Base-by-base conservation (phyloP, 176 grass and related monocot genomes). In the Urochloa ruziziensis region DNA sequence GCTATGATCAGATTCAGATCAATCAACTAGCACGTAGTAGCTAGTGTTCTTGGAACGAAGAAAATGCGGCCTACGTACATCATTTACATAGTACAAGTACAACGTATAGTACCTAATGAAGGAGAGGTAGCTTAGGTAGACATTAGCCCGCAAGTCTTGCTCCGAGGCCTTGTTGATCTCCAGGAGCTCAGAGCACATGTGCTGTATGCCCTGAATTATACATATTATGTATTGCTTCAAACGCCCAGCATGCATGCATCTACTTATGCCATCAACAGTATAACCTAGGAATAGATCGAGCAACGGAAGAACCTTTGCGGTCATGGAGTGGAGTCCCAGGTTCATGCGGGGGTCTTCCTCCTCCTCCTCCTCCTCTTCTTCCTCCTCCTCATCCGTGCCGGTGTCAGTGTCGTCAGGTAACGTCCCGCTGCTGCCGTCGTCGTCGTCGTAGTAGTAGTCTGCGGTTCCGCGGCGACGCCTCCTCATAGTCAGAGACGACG, bases 151-250 rank as follows among this genome's bases (percentile, higher is more conserved):
- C 28, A 93, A 93, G 52, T 90, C 92, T 19, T 91, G 80, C 80
- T 91, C 82, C 6, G 92, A 94, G 29, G 78, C 80, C 76, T 86
- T 86, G 47, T 91, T 91, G 85, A 94, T 80, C 28, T 91, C 88
- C 48, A 88, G 83, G 62, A 94, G 86, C 75, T 94, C 92, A 10
- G 83, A 91, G 59, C 92, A 86, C 58, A 94, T 46, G 49, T 85
- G 88, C 6, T 88, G 78, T 58, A 94, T 88, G 32, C 92, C 92
- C 92, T 93, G 75, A 15, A 13, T 7, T 37, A 37, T 37, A 13
- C 10, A 44, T 37, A 44, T 46, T 46, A 39, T 39, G 10, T 2
- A 12, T 46, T 46, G 10, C 10, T 46, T 46, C 10, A 13, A 46
- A 12, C 43, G 10, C 43, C 40, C 40, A 9, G 43, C 10, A 46